phyloP scores from a whole-genome alignment of 192 early-diverging fungal genomes.

The Gamsiella multidivaricata region DNA sequence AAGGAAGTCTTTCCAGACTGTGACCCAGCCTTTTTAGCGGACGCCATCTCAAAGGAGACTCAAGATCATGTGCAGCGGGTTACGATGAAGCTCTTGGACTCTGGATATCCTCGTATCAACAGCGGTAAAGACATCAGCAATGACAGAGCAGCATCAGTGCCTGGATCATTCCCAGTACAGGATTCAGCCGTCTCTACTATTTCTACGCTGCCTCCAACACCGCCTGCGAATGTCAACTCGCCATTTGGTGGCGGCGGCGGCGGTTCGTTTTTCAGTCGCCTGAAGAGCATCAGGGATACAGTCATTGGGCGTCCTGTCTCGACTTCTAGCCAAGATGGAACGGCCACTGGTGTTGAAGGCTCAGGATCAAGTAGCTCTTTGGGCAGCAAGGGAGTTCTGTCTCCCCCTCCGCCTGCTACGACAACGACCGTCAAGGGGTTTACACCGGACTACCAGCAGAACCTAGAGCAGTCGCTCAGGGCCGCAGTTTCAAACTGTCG shows the following conservation, averaged over 20 bases:
- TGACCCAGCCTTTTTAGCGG: conserved; percentile 64
- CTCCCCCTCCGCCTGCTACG: conserved; percentile 12
- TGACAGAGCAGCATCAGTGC: conserved; percentile 8
- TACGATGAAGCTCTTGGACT: conserved; percentile 67
- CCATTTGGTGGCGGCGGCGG: conserved; percentile 4
- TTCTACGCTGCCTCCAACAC: conserved; percentile 25
- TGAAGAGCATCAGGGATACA: conserved; percentile 32
- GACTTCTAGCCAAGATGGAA: background rate
- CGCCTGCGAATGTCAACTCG: background rate
- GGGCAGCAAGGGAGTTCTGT: background rate
- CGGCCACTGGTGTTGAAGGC: conserved; percentile 13
- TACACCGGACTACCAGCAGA: conserved; percentile 39
- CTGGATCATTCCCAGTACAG: conserved; percentile 27
- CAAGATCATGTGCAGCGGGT: conserved; percentile 66
- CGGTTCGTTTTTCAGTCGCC: conserved; percentile 37
- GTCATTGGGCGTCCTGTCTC: conserved; percentile 26
- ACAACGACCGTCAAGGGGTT: conserved; percentile 38
- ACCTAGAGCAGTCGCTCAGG: conserved; percentile 36
- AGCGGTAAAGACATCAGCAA: background rate
- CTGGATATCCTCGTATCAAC: conserved; percentile 63
- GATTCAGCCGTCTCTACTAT: conserved; percentile 36
- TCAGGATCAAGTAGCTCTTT: conserved; percentile 2
- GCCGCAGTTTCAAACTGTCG: conserved; percentile 40
- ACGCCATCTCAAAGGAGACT: conserved; percentile 61
- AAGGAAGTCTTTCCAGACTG: conserved; percentile 75